Conservation (phyloP, 2,329 filamentous ascomycete genomes). For the Didymella lethalis region DNA sequence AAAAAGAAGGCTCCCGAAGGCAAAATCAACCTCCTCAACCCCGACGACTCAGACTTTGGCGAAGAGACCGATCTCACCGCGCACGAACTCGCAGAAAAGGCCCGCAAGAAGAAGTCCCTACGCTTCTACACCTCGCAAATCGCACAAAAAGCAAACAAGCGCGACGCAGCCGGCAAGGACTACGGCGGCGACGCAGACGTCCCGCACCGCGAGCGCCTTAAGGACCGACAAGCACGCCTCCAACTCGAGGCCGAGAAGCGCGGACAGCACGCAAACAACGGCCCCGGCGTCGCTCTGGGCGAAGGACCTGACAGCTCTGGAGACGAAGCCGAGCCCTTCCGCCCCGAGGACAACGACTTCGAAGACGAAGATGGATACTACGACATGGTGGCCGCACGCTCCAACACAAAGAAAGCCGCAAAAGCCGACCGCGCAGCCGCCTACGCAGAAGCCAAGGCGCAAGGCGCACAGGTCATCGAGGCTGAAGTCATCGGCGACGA, state of each 20-base stretch:
- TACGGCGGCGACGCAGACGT: conserved; percentile 82
- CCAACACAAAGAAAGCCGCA: conserved; percentile 72
- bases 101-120: conserved; percentile 85
- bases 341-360: conserved; percentile 51
- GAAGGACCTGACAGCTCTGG: conserved; percentile 72
- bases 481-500: conserved; percentile 77
- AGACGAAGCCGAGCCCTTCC: conserved; percentile 63
- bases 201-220: conserved; percentile 86
- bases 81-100: conserved; percentile 84
- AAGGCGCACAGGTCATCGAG: conserved; percentile 69
- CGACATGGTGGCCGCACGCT: conserved; percentile 78
- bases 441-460: conserved; percentile 61
- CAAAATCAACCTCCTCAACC: conserved; percentile 52
- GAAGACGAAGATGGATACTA: conserved; percentile 80
- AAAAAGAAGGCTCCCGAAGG: conserved; percentile 41
- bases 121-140: conserved; percentile 99
- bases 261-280: conserved; percentile 66
- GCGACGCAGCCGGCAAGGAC: conserved; percentile 74
- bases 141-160: conserved; percentile 90
- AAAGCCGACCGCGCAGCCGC: conserved; percentile 73
- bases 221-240: conserved; percentile 84
- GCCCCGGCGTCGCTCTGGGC: conserved; percentile 68
- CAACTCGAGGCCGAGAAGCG: conserved; percentile 88
- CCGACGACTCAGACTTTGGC: conserved; percentile 87
- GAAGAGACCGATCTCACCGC: conserved; percentile 84